Base-by-base conservation (phyloP, 2,329 filamentous ascomycete species). In the Arachnopeziza araneosa region DNA sequence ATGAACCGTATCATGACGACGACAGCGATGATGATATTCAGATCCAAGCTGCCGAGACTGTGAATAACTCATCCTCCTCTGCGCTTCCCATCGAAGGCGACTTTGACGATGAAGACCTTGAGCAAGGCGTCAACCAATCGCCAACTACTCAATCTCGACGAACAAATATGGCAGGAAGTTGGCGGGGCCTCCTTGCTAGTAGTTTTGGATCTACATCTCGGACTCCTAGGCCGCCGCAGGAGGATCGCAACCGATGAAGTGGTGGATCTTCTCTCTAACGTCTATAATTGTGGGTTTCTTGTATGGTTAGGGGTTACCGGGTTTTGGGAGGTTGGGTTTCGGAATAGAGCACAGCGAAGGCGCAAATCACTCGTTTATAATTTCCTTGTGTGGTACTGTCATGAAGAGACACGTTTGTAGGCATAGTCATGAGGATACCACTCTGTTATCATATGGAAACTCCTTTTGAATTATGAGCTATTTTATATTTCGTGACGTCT, bases 41-140 rank as follows among this genome's bases (percentile, higher is more conserved):
- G 66, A 69, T 68, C 4, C 74, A 77, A 66, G 77, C 76, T 36
- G 74, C 74, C 1, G 75, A 78, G 58, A 76, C 74, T 2, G 72
- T 73, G 26, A 78, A 79, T 56, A 76, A 77, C 24, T 77, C 79
- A 6, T 77, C 79, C 2, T 80, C 80, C 24, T 77, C 81, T 1
- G 64, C 68, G 19, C 57, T 68, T 8, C 69, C 68, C 0, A 67
- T 70, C 17, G 44, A 64, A 1, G 59, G 54, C 1, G 21, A 59
- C 50, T 22, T 48, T 64, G 48, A 58, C 14, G 61, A 64, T 49
- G 58, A 62, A 10, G 68, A 70, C 53, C 19, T 69, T 22, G 70
- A 71, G 56, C 64, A 65, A 60, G 69, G 70, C 23, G 59, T 61
- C 21, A 54, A 58, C 10, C 64, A 65, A 19, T 56, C 66, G 4